Evolutionary conservation across 169 alveolate species (phyloP), one percentile per base, ranked within the genome.

Genomic region (Cryptosporidium baileyi): DNA sequence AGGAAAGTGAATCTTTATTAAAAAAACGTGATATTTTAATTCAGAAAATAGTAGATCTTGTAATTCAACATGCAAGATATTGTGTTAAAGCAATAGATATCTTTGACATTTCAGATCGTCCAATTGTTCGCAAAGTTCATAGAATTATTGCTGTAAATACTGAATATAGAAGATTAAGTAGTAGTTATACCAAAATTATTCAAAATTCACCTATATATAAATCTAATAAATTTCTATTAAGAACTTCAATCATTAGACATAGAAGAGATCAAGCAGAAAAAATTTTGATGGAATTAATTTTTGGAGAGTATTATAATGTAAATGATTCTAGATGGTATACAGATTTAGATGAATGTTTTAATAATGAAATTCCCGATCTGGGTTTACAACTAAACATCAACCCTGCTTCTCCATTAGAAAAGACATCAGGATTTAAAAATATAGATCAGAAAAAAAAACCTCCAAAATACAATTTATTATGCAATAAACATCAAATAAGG

Each of bases 71-170:
- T 41, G 67, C 85, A 11, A 60, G 67, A 3, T 17, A 54, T 13
- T 74, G 74, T 74, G 85, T 61, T 8, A 74, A 57, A 22, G 85
- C 85, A 19, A 74, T 74, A 9, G 85, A 74, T 17, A 44, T 74
- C 17, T 74, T 74, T 74, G 85, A 74, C n/a, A 74, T 74, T 28
- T 51, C 85, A 24, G 85, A 74, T 17, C 60, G 85, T 51, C 85
- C 85, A 54, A 59, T 74, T 17, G 85, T 74, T 19, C 63, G 85
- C 22, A 74, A 74, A 36, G 67, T 74, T 9, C 67, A 74, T 28
- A 52, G 85, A 11, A 24, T 74, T 3, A 57, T 74, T 32, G 85
- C 74, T 28, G 74, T 74, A 8, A 74, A 41, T 57, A 57, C 85
- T 6, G 85, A 74, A 13, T 19, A 36, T 19, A 74, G 32, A 41